Percentiles rank a stretch among this genome's conserved stretches.
phyloP scores from a whole-genome alignment of 148 eudicot genomes.

The Vaccinium vitisidaea region DNA sequence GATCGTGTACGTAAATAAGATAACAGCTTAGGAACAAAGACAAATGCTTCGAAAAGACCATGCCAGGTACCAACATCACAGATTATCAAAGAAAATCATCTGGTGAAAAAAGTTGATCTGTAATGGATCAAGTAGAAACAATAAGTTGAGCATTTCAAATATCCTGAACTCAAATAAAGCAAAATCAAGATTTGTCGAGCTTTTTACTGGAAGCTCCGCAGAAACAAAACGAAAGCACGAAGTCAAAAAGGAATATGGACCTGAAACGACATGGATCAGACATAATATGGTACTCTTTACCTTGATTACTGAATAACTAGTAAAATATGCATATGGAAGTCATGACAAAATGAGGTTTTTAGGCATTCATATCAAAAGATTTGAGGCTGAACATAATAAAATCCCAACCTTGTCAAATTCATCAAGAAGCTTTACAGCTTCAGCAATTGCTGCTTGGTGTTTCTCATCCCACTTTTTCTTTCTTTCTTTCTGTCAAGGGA shows the following conservation, averaged over 20 bases:
- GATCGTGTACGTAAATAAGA: not conserved
- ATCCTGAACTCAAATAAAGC: conserved; percentile 2
- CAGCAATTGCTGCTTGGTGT: conserved; percentile 87
- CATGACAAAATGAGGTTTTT: not conserved
- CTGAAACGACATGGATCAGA: not conserved
- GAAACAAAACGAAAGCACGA: not conserved
- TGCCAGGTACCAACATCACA: not conserved
- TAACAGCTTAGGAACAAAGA: not conserved
- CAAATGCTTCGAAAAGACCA: not conserved
- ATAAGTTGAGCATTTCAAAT: not conserved
- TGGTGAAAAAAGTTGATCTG: not conserved
- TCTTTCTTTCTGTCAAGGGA: conserved; percentile 69
- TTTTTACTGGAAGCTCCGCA: conserved; percentile 1
- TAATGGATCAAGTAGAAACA: conserved; percentile 4
- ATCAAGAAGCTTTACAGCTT: conserved; percentile 65
- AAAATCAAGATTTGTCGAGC: not conserved
- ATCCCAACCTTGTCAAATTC: conserved; percentile 79
- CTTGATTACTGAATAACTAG: not conserved
- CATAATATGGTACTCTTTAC: not conserved
- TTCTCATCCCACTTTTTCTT: conserved; percentile 89
- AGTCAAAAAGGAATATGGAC: not conserved
- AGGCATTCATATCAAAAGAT: conserved; percentile 1
- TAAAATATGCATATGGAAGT: not conserved
- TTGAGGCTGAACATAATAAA: conserved; percentile 9
- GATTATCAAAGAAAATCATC: not conserved